phyloP scores from a whole-genome alignment of 75 land plant genomes.

The Ceratopteris richardii region DNA sequence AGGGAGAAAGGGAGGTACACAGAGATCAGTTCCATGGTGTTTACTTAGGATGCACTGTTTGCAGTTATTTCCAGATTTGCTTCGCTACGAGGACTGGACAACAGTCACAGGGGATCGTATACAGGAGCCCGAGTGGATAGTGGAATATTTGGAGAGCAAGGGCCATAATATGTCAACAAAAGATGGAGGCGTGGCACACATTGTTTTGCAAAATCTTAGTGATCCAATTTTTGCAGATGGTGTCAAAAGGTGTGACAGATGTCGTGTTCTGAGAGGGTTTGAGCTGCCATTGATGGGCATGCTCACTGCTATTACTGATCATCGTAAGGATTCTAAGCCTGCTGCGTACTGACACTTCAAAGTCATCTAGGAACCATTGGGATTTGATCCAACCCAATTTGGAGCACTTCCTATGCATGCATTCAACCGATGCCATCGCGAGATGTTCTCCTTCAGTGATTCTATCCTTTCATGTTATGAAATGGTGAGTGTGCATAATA shows the following conservation, averaged over 20 bases:
- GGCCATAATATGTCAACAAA: constrained; percentile 46
- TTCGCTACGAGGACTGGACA: constrained; percentile 75
- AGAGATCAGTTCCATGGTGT: too few species aligned
- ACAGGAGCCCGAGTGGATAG: constrained; percentile 33
- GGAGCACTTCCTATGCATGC: too few species aligned
- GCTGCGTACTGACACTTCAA: constrained; percentile 27
- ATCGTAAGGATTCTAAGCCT: constrained; percentile 67
- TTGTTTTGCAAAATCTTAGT: constrained; percentile 56
- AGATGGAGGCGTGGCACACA: constrained; percentile 51
- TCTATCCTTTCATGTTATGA: too few species aligned
- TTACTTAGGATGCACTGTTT: too few species aligned
- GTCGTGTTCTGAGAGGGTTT: constrained; percentile 5
- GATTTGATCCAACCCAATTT: too few species aligned
- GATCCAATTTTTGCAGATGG: background rate
- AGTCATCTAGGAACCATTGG: too few species aligned
- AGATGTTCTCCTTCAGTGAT: too few species aligned
- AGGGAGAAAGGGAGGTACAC: too few species aligned
- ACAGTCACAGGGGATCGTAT: constrained; percentile 57
- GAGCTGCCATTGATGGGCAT: constrained; percentile 36
- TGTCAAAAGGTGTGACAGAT: background rate
- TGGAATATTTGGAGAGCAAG: constrained; percentile 39
- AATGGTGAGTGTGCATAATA: too few species aligned
- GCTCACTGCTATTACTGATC: constrained; percentile 81
- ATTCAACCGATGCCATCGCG: too few species aligned
- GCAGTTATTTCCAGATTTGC: constrained; percentile 77